These are phyloP conservation scores for Zea luxurians DNA, from an alignment of 176 grass and related monocot genomes.

Conservation along the genomic window DNA sequence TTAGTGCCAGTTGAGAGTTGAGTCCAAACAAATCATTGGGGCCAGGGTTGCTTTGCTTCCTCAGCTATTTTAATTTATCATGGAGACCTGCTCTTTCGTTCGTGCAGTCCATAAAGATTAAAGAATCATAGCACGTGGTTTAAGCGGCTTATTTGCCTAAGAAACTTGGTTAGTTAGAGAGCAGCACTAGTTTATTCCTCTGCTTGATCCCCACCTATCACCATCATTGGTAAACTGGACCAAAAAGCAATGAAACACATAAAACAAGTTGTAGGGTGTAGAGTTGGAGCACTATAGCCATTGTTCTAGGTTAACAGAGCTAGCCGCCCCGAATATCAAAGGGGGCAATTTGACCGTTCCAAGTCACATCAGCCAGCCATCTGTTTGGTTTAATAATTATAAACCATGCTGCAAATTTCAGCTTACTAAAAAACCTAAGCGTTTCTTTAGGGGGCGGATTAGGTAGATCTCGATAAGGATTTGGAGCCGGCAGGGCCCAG, in stretches of 20 bases:
- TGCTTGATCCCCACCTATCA: conserved; percentile 8
- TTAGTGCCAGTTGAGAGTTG: not conserved
- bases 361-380: conserved; percentile 37
- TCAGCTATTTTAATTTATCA: not conserved
- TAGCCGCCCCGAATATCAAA: conserved; percentile 32
- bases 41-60: conserved; percentile 20
- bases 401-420: not conserved
- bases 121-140: conserved; percentile 42
- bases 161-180: conserved; percentile 5
- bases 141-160: not conserved
- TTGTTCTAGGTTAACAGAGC: conserved; percentile 21
- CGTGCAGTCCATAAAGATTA: conserved; percentile 22
- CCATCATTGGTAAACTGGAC: conserved; percentile 12
- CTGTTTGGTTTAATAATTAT: not conserved
- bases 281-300: not conserved
- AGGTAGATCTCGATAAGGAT: conserved; percentile 44
- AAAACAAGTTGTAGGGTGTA: not conserved
- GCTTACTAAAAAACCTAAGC: not conserved
- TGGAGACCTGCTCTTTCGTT: not conserved
- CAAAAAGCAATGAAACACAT: not conserved
- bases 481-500: conserved; percentile 13
- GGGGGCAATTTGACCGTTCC: conserved; percentile 36
- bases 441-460: conserved; percentile 31
- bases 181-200: not conserved
- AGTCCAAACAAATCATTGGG: not conserved